Evolutionary conservation across 208 protist species (phyloP).

Genomic region (Leishmania martiniquensis): DNA sequence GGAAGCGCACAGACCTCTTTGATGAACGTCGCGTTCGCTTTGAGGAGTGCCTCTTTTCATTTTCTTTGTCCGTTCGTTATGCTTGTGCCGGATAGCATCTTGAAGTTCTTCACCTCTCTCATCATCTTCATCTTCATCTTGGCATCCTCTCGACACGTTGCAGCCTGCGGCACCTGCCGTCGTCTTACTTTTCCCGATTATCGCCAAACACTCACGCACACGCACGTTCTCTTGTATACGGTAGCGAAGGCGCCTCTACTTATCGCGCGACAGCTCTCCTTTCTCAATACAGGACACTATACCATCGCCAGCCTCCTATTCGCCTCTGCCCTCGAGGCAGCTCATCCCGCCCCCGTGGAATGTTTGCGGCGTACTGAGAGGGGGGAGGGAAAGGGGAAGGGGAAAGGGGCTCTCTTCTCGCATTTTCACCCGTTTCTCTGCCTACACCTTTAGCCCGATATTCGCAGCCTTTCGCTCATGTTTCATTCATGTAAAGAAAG

Average conservation of each 20-base stretch:
- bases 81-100: too few species aligned
- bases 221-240: neutral
- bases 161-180: neutral
- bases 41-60: neutral
- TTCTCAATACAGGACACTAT: neutral
- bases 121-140: neutral
- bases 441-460: neutral
- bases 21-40: neutral
- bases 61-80: neutral
- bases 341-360: neutral
- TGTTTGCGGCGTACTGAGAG: neutral
- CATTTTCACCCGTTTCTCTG: neutral
- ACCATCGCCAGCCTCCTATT: neutral
- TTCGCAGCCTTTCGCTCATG: neutral
- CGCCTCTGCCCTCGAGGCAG: neutral
- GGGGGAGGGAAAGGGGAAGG: too few species aligned
- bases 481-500: slow-evolving; percentile 1
- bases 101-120: neutral
- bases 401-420: neutral
- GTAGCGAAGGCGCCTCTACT: neutral
- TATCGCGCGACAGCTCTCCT: neutral
- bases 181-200: neutral
- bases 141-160: neutral
- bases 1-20: neutral
- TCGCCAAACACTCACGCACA: neutral